These are phyloP conservation scores for Pseudogymnoascus sp. DNA, from an alignment of 2,329 filamentous ascomycete genomes.

Conservation along the genomic window DNA sequence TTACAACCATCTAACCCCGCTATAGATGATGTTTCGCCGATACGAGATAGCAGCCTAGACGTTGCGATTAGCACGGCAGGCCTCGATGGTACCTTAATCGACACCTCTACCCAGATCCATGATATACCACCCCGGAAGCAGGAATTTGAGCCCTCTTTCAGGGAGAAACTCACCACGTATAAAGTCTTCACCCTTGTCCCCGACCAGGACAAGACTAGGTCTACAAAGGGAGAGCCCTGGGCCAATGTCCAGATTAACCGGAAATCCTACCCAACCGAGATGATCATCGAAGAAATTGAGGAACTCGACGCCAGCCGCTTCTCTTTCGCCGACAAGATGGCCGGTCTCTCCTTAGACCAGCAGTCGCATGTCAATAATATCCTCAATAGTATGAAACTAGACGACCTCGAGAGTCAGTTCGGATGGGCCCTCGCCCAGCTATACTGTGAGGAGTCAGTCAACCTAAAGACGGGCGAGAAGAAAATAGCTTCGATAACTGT, in stretches of 20 bases:
- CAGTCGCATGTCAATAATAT: slow-evolving; percentile 22
- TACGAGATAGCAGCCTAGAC: not conserved
- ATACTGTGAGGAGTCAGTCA: slow-evolving; percentile 12
- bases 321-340: slow-evolving; percentile 22
- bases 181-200: slow-evolving; percentile 16
- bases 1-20: not conserved
- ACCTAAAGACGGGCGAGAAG: slow-evolving; percentile 11
- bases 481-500: slow-evolving; percentile 22
- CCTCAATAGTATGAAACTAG: no score
- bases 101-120: no score
- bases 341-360: slow-evolving; percentile 17
- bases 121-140: slow-evolving; percentile 12
- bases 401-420: no score
- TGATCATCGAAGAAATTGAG: slow-evolving; percentile 20
- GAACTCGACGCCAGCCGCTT: slow-evolving; percentile 17
- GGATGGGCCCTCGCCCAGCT: slow-evolving; percentile 25
- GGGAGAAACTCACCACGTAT: slow-evolving; percentile 22
- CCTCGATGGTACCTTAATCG: not conserved
- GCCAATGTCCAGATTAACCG: slow-evolving; percentile 12
- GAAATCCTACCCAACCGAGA: slow-evolving; percentile 20
- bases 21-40: not conserved
- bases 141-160: slow-evolving; percentile 17
- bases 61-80: not conserved
- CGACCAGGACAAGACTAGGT: slow-evolving; percentile 12
- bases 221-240: slow-evolving; percentile 22